Evolutionary conservation across 139 green algal genomes (phyloP), one percentile per base, ranked within the genome.

Genomic region (Coccomyxa sp.): DNA sequence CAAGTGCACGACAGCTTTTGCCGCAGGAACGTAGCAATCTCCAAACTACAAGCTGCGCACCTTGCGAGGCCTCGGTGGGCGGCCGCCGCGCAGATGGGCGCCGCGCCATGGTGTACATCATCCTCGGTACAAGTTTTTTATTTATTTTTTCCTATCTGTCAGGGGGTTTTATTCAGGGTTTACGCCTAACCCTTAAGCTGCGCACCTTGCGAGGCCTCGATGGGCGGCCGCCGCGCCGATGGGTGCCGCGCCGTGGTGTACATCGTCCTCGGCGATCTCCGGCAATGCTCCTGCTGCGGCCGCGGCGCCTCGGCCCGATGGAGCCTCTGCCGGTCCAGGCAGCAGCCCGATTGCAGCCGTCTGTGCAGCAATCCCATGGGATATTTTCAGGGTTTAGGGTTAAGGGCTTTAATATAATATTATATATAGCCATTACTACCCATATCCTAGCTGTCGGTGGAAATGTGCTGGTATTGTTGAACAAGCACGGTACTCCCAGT

Each of bases 91-190:
- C 85, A 82, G 21, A 81, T 17, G 11, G 85, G 79, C 13, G 21
- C 18, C 17, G 82, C 74, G 18, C 82, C 79, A 63, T 88, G 85
- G 77, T 88, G 82, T 21, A 76, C 66, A 16, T 88, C 82, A 58
- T 76, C 32, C 1, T 63, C 71, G 27, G n/a, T n/a, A n/a, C n/a
- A n/a, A n/a, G n/a, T n/a, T n/a, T n/a, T n/a, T n/a, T n/a, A n/a
- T n/a, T n/a, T n/a, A n/a, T n/a, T n/a, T n/a, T n/a, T n/a, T n/a
- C n/a, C n/a, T n/a, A n/a, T n/a, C n/a, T n/a, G n/a, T n/a, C n/a
- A n/a, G n/a, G n/a, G n/a, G n/a, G n/a, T n/a, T n/a, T n/a, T n/a
- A n/a, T n/a, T n/a, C n/a, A n/a, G n/a, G n/a, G n/a, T n/a, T n/a
- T n/a, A n/a, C n/a, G n/a, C n/a, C n/a, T n/a, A n/a, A n/a, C n/a